Evolutionary conservation across 371 early-diverging fungal genomes (phyloP).

Genomic region (Syncephalastrum sp.): DNA sequence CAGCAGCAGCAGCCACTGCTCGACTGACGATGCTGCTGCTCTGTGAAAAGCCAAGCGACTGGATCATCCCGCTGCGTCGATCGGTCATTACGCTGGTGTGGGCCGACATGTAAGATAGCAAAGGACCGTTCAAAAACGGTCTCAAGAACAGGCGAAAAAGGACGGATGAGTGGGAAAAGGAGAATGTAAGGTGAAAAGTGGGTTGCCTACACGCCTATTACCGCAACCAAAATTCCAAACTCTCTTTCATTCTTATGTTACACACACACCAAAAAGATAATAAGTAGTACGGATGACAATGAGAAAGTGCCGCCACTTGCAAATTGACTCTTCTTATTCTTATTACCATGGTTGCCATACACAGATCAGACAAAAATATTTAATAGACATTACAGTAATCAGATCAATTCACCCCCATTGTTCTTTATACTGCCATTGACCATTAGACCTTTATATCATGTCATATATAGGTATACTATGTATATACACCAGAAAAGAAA

Average conservation of each 20-base stretch:
- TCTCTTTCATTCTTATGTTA: no score
- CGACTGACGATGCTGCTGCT: conserved; percentile 37
- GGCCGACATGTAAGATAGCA: conserved; percentile 5
- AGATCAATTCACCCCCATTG: background rate
- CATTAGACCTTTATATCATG: no score
- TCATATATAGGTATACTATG: no score
- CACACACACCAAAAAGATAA: no score
- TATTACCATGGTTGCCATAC: conserved; percentile 1
- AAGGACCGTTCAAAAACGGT: conserved; percentile 4
- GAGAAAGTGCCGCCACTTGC: no score
- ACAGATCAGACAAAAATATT: background rate
- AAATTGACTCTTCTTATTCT: conserved; percentile 1
- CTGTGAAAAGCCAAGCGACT: conserved; percentile 36
- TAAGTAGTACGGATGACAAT: no score
- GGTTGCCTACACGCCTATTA: no score
- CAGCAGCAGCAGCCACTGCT: conserved; percentile 50
- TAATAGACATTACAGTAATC: background rate
- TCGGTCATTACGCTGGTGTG: conserved; percentile 29
- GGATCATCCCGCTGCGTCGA: conserved; percentile 47
- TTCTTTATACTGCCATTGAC: background rate
- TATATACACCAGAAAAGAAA: no score
- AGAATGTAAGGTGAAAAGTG: conserved; percentile 1
- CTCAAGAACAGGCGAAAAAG: conserved; percentile 3
- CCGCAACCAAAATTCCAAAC: no score
- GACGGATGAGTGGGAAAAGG: conserved; percentile 7